Conservation (phyloP, 225 moss, liverwort and hornwort genomes). For the Polytrichum commune region DNA sequence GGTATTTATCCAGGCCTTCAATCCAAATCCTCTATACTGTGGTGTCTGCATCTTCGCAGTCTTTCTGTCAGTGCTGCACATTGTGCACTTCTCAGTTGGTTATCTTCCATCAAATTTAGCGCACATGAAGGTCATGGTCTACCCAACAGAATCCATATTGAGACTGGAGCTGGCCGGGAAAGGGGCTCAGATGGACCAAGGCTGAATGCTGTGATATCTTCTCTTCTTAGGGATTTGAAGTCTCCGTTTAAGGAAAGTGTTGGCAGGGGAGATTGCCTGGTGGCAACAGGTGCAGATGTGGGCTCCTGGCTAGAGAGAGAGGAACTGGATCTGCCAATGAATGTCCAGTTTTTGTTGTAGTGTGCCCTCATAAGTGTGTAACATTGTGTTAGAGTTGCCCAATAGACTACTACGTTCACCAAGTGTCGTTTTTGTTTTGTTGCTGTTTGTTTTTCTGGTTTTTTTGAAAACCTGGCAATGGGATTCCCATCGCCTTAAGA, state of each 20-base stretch:
- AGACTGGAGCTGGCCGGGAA: constrained; percentile 80
- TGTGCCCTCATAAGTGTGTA: background rate
- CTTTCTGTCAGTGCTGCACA: constrained; percentile 80
- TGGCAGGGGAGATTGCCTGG: constrained; percentile 78
- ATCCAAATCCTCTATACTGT: constrained; percentile 56
- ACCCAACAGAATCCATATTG: constrained; percentile 58
- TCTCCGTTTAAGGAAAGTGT: constrained; percentile 67
- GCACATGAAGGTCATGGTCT: constrained; percentile 48
- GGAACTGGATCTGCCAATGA: constrained; percentile 24
- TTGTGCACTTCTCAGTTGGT: constrained; percentile 70
- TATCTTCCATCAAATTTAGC: constrained; percentile 45
- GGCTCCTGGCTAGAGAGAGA: constrained; percentile 51
- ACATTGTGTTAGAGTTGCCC: too few species aligned
- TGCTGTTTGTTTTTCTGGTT: too few species aligned
- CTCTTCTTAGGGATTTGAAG: constrained; percentile 53
- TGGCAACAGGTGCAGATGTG: constrained; percentile 45
- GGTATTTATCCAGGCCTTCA: constrained; percentile 73
- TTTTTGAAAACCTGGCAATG: too few species aligned
- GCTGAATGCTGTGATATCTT: constrained; percentile 61
- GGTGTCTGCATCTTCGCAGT: constrained; percentile 73
- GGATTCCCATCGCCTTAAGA: too few species aligned
- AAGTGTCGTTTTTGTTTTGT: too few species aligned
- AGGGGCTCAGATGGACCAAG: constrained; percentile 53
- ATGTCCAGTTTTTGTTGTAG: background rate
- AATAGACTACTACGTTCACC: too few species aligned